Evolutionary conservation across 1,139 yeast species (phyloP).

Genomic region (Suhomyces ambrosiae): DNA sequence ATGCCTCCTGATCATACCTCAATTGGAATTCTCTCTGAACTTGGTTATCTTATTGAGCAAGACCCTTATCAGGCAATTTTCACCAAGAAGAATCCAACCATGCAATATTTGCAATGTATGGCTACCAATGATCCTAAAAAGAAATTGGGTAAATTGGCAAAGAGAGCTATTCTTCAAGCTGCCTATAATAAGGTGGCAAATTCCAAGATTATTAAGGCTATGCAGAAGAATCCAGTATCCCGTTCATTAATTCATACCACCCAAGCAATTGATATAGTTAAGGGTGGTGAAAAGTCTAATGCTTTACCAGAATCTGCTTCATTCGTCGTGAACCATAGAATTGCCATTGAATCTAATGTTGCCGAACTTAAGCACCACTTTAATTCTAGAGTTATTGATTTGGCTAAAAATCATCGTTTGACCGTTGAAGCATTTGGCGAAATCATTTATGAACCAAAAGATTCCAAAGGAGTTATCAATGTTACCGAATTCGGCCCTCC

Average conservation of each 20-base stretch:
- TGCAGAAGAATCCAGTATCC: slow-evolving; percentile 18
- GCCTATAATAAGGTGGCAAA: slow-evolving; percentile 30
- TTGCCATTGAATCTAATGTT: slow-evolving; percentile 32
- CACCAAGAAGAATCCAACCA: slow-evolving; percentile 51
- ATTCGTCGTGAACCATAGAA: slow-evolving; percentile 35
- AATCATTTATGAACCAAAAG: slow-evolving; percentile 20
- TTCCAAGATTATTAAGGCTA: slow-evolving; percentile 21
- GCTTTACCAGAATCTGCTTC: slow-evolving; percentile 42
- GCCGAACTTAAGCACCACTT: slow-evolving; percentile 25
- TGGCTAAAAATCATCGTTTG: slow-evolving; percentile 29
- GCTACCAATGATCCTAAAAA: slow-evolving; percentile 37
- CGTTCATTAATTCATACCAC: slow-evolving; percentile 33
- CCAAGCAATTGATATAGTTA: slow-evolving; percentile 37
- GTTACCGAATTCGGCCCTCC: slow-evolving; percentile 19
- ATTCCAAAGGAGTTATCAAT: slow-evolving; percentile 28
- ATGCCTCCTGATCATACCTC: slow-evolving; percentile 73
- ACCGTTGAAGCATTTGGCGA: slow-evolving; percentile 21
- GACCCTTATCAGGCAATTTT: slow-evolving; percentile 50
- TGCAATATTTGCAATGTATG: slow-evolving; percentile 47
- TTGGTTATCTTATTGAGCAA: slow-evolving; percentile 52
- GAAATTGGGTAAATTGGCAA: slow-evolving; percentile 17
- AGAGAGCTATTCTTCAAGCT: slow-evolving; percentile 30
- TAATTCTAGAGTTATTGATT: slow-evolving; percentile 25
- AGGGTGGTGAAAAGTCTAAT: slow-evolving; percentile 40
- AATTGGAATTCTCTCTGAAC: slow-evolving; percentile 67